Evolutionary conservation across 371 early-diverging fungal genomes (phyloP).

Genomic region (Circinella minor): DNA sequence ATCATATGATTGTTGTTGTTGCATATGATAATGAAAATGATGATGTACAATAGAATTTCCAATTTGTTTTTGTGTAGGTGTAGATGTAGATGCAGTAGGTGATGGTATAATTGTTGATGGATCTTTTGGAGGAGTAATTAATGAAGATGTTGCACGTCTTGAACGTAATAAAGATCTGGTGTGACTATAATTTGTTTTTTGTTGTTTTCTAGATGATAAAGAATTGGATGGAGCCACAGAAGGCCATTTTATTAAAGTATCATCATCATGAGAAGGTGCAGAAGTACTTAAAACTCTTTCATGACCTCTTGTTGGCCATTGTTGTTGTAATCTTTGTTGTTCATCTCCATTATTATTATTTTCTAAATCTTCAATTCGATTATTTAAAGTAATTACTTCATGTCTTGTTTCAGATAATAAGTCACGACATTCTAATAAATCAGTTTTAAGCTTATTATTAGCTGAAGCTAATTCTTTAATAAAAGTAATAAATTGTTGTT

Average conservation of each 20-base stretch:
- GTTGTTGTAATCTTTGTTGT: slow-evolving; percentile 5
- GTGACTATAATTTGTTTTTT: neutral
- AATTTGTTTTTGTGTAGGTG: slow-evolving; percentile 13
- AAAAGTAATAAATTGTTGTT: slow-evolving; percentile 28
- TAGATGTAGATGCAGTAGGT: slow-evolving; percentile 23
- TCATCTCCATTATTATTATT: neutral
- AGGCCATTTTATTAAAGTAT: slow-evolving; percentile 1
- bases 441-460: slow-evolving; percentile 46
- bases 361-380: slow-evolving; percentile 28
- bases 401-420: slow-evolving; percentile 36
- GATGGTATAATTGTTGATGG: slow-evolving; percentile 1
- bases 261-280: slow-evolving; percentile 20
- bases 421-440: slow-evolving; percentile 43
- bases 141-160: slow-evolving; percentile 6
- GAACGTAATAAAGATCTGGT: neutral
- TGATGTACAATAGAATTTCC: slow-evolving; percentile 42
- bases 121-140: slow-evolving; percentile 6
- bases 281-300: slow-evolving; percentile 19
- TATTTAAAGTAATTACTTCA: slow-evolving; percentile 32
- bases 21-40: slow-evolving; percentile 46
- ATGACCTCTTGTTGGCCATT: neutral
- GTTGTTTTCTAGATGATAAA: slow-evolving; percentile 3
- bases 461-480: slow-evolving; percentile 52
- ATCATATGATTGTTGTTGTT: slow-evolving; percentile 11
- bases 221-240: too few relatives aligned